Base-by-base conservation (phyloP, 1,139 yeast species). In the Geotrichum europaeum region DNA sequence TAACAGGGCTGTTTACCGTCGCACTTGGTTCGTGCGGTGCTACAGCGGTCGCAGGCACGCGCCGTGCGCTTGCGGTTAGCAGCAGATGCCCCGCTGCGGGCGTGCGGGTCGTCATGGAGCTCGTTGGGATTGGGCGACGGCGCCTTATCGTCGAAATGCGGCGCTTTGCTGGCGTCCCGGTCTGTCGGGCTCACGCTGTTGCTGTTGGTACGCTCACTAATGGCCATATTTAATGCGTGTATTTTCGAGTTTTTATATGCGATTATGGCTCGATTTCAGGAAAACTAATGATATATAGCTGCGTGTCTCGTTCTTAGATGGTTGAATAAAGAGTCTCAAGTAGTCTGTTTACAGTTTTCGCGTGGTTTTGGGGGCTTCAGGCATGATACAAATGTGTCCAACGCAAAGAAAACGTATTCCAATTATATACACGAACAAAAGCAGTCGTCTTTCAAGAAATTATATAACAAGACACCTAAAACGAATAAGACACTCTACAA, bases 31-130 rank as follows among this genome's bases (percentile, higher is more conserved):
- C 79, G 68, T 52, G 74, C 70, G 49, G 70, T 69, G 62, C 76
- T 75, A 66, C 80, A 77, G 25, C 71, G 70, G 65, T 77, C 80
- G 62, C 80, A 77, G 0, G 79, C 79, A 45, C 78, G 60, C 12
- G 69, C 67, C 36, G 70, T 70, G 20, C 74, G 66, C 51, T 69
- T 67, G 9, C 60, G 47, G 40, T 57, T 57, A n/a, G 20, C 47
- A 40, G 47, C 47, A n/a, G 47, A 40, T 4, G 10, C 10, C 13
- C 47, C 47, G 20, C 47, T 40, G 20, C 47, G n/a, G n/a, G 47
- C 20, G 18, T 40, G 47, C 22, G 22, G 10, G 20, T 40, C 47
- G 5, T 40, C 47, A 7, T 40, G 47, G 18, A 7, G 4, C 47
- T 40, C 47, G 20, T 40, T 40, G 47, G n/a, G 47, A 40, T 40